Evolutionary conservation across 1,139 yeast genomes (phyloP), one percentile per base, ranked within the genome.

Genomic region (Kurtzmaniella quercitrusa): DNA sequence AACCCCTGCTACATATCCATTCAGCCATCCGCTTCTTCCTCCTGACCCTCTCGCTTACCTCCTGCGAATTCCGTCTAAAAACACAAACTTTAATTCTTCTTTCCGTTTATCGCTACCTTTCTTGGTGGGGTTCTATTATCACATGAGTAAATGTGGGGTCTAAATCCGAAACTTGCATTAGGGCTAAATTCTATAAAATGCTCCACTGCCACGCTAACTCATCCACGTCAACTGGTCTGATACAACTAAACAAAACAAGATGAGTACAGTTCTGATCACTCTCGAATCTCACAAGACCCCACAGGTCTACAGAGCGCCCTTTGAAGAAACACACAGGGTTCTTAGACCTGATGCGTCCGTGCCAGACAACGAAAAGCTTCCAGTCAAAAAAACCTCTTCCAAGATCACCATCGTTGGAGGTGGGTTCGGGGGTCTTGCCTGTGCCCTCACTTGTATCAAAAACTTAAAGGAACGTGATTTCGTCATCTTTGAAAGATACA

Each of bases 381-480:
- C 73, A 2, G 52, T 57, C 1, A 48, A 56, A 18, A 49, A 57
- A 21, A 46, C 66, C 19, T 41, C 43, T 2, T 66, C 73, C 12
- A 59, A 60, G 24, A 60, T 73, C 3, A 59, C 71, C 12, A 66
- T 75, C 21, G 57, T 76, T 37, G 81, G 81, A 2, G 77, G 70
- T 10, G 81, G 81, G 1, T 75, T 76, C 47, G 70, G 64, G 11
- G 81, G 81, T 6, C 57, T 75, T 46, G 66, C 63, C 23, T 49
- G 62, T 10, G 67, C 70, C 2, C 48, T 70, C 39, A 62, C 58
- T 48, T 59, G 60, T 43, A 57, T 58, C 42, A 62, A 62, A 41
- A 58, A 60, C 33, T 58, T 62, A 51, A 65, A 60, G 37, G 65
- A 54, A 41, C 56, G 58, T 40, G 79, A 63, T 54, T 63, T 63